Base-by-base conservation (phyloP, 345 rosid species). In the Odontarrhena argentea region DNA sequence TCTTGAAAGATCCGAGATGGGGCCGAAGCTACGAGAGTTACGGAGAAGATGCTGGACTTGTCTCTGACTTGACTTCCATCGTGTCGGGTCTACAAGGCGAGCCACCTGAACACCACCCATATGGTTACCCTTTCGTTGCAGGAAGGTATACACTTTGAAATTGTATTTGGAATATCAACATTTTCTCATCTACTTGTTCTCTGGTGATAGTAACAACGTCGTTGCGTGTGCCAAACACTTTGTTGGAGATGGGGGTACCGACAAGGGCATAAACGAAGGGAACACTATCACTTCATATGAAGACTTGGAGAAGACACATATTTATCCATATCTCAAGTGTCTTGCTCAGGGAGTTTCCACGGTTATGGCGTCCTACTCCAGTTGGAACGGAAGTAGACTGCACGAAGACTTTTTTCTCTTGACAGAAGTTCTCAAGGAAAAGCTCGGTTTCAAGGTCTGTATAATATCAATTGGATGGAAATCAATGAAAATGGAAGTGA, bases 231-330 rank as follows among this genome's bases (percentile, higher is more conserved):
- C 94, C 40, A 90, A 93, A 74, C 98, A 93, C 80, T 93, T 93
- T 79, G 98, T 87, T 63, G 98, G 97, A 79, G 97, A 93, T 77
- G 97, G 97, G 50, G 97, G 98, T 47, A 93, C 98, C 0, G 81
- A 86, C 32, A 69, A 63, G 52, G 98, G 96, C 25, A 36, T 72
- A 65, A 93, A 93, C 62, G 96, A 90, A 80, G 98, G 97, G 70
- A 81, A 90, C 77, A 85, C 96, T 24, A 35, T 80, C 22, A 65
- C 60, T 3, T 78, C 96, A 37, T 89, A 79, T 32, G 87, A 85
- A 58, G 94, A 85, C 40, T 80, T 90, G 45, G 97, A 86, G 77
- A 85, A 79, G 71, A 78, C 81, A 63, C 97, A 93, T 63, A 78
- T 93, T 87, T 71, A 85, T 14, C 97, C 96, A 18, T 87, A 85